Percentiles rank a stretch among this genome's conserved stretches.
These are phyloP conservation scores for Striga hermonthica DNA, from an alignment of 305 asterid genomes.

Conservation along the genomic window DNA sequence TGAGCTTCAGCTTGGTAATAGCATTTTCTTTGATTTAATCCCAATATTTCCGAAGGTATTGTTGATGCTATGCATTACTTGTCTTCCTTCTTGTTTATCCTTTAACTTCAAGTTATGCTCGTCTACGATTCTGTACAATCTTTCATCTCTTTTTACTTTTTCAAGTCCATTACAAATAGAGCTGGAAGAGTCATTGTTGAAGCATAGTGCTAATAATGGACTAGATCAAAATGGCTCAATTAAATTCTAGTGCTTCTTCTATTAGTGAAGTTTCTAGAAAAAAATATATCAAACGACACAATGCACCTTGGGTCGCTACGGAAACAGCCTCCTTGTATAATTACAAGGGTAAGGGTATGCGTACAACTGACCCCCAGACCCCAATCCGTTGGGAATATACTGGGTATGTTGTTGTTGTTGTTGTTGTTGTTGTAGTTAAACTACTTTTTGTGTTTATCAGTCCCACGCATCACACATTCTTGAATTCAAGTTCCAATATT, in stretches of 20 bases:
- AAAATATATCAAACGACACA: no score
- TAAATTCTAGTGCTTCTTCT: no score
- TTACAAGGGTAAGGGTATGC: no score
- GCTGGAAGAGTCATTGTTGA: no score
- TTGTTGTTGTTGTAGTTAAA: slow-evolving; percentile 4
- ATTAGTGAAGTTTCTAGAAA: no score
- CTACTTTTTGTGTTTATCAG: slow-evolving; percentile 46
- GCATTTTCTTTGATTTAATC: slow-evolving; percentile 77
- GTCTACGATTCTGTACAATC: slow-evolving; percentile 5
- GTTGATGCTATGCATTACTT: slow-evolving; percentile 25
- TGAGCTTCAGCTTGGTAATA: slow-evolving; percentile 84
- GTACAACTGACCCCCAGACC: no score
- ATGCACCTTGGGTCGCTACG: no score
- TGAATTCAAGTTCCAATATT: slow-evolving; percentile 91
- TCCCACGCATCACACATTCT: slow-evolving; percentile 95
- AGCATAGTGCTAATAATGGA: no score
- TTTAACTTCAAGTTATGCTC: neutral
- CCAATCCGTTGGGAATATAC: no score
- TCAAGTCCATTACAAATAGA: no score
- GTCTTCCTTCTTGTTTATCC: slow-evolving; percentile 9
- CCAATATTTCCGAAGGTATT: slow-evolving; percentile 96
- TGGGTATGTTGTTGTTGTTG: no score
- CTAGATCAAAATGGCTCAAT: slow-evolving; percentile 19
- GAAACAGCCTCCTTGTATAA: no score
- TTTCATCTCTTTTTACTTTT: slow-evolving; percentile 19